Evolutionary conservation across 805 yeast species (phyloP).

Genomic region (Cyberlindnera mycetangii): DNA sequence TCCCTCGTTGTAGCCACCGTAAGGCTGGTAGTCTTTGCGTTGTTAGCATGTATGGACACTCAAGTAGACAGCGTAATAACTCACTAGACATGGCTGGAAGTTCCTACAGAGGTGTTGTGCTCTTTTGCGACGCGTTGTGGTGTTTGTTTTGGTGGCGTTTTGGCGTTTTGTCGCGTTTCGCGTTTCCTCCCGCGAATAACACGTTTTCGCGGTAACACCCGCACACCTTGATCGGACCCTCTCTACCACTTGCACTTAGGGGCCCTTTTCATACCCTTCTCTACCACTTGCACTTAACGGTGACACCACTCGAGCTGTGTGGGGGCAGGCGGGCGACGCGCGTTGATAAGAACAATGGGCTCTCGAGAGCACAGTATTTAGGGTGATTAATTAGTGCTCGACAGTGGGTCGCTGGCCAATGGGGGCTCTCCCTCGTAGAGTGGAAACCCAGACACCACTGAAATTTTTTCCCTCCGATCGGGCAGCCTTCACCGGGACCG

Average conservation of each 20-base stretch:
- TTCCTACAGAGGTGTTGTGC: background rate
- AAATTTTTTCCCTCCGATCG: background rate
- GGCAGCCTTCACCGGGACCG: too few relatives aligned
- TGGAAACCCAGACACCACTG: background rate
- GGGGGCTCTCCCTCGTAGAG: background rate
- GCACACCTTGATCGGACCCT: background rate
- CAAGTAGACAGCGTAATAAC: conserved; percentile 1
- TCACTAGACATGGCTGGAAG: conserved; percentile 4
- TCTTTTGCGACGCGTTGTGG: background rate
- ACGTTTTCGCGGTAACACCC: background rate
- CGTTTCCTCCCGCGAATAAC: background rate
- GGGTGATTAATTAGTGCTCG: too few relatives aligned
- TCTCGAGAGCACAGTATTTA: background rate
- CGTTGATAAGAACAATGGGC: background rate
- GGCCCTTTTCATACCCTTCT: conserved; percentile 5
- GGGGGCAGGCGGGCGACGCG: background rate
- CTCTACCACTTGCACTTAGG: conserved; percentile 6
- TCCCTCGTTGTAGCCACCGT: conserved; percentile 30
- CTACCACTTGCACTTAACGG: conserved; percentile 19
- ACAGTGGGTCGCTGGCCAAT: too few relatives aligned
- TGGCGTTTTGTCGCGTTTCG: conserved; percentile 2
- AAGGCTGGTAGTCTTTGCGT: conserved; percentile 34
- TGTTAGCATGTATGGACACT: background rate
- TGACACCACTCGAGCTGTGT: background rate
- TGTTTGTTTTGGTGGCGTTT: conserved; percentile 6